Evolutionary conservation across 805 yeast genomes (phyloP).

Genomic region (Metschnikowia sp.): DNA sequence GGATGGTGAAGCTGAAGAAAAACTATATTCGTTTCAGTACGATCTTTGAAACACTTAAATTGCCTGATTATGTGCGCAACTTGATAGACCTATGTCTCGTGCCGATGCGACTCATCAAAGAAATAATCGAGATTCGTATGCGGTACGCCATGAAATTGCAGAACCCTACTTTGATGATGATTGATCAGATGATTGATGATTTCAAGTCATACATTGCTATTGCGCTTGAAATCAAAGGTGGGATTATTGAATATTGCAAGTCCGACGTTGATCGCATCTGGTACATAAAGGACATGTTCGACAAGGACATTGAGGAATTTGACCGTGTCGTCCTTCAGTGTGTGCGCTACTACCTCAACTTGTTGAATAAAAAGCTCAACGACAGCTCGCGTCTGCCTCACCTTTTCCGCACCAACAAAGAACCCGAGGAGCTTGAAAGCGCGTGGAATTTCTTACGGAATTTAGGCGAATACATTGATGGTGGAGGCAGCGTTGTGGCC

Average conservation of each 20-base stretch:
- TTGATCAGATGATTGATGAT: slow-evolving; percentile 89
- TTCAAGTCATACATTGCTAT: slow-evolving; percentile 72
- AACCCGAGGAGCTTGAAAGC: slow-evolving; percentile 82
- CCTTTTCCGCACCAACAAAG: slow-evolving; percentile 80
- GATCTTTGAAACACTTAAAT: slow-evolving; percentile 60
- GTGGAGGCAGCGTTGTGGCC: slow-evolving; percentile 79
- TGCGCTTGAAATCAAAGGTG: slow-evolving; percentile 70
- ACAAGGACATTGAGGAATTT: slow-evolving; percentile 45
- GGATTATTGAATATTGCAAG: slow-evolving; percentile 56
- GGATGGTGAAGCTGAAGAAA: slow-evolving; percentile 78
- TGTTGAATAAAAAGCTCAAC: slow-evolving; percentile 72
- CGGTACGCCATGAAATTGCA: slow-evolving; percentile 72
- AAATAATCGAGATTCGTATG: slow-evolving; percentile 69
- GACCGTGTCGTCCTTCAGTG: slow-evolving; percentile 72
- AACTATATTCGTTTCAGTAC: slow-evolving; percentile 61
- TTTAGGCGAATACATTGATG: slow-evolving; percentile 73
- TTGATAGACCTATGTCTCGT: slow-evolving; percentile 66
- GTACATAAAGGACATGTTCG: slow-evolving; percentile 65
- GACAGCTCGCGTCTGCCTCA: slow-evolving; percentile 64
- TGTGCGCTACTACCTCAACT: slow-evolving; percentile 63
- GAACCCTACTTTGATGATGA: slow-evolving; percentile 91
- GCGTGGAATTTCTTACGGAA: slow-evolving; percentile 78
- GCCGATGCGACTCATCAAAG: slow-evolving; percentile 77
- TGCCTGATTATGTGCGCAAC: slow-evolving; percentile 69
- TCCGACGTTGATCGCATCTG: slow-evolving; percentile 59